phyloP scores from a whole-genome alignment of 192 early-diverging fungal species.

The Coemansia sp. region DNA sequence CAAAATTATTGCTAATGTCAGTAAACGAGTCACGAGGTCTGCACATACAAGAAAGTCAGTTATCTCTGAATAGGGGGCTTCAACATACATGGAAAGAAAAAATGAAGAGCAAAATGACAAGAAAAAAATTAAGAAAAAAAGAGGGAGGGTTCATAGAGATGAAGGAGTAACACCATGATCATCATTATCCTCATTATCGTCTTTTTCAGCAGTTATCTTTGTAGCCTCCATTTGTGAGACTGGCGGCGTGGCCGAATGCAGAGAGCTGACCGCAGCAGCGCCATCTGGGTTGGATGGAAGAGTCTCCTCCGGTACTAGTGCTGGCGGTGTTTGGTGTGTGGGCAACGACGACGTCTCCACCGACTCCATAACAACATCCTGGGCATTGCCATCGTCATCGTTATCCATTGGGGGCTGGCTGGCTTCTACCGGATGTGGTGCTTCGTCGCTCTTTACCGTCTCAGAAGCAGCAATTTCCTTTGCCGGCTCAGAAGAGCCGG shows the following conservation, averaged over 20 bases:
- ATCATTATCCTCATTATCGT: too few species aligned
- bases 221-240: slow-evolving; percentile 2
- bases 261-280: background rate
- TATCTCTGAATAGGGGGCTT: too few species aligned
- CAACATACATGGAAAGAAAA: too few species aligned
- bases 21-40: too few species aligned
- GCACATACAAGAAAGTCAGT: too few species aligned
- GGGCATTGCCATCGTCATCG: too few species aligned
- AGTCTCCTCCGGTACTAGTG: background rate
- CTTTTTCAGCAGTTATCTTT: background rate
- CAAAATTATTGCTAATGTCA: too few species aligned
- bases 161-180: background rate
- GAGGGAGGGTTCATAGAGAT: background rate
- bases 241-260: slow-evolving; percentile 3
- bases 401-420: too few species aligned
- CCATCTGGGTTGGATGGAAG: background rate
- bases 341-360: background rate
- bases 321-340: slow-evolving; percentile 4
- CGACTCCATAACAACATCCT: slow-evolving; percentile 5
- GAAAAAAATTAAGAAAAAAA: background rate
- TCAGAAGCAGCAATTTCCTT: too few species aligned
- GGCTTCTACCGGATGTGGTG: too few species aligned
- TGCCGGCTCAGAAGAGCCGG: background rate
- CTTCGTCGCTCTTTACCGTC: too few species aligned
- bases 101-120: background rate